A percentile compares a stretch with the other conserved stretches of the same genome.
Evolutionary conservation across 106 monocot genomes (phyloP).

Genomic region (Phalaenopsis equestris): DNA sequence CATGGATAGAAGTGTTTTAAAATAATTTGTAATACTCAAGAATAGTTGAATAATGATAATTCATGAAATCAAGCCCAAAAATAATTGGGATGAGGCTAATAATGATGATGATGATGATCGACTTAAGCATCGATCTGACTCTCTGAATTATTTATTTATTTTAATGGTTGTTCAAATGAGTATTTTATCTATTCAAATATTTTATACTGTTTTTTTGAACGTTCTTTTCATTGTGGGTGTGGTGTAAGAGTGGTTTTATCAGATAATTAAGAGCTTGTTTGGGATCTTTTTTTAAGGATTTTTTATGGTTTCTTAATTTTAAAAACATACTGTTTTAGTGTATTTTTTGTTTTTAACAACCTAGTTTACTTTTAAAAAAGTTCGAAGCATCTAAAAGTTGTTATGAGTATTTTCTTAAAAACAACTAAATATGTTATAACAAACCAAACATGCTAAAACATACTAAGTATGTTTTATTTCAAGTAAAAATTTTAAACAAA

Average conservation of each 20-base stretch:
- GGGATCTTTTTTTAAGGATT: too few species aligned
- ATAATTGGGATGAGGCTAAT: background rate
- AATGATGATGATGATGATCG: background rate
- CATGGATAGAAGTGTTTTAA: too few species aligned
- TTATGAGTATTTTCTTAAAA: too few species aligned
- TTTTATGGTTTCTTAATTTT: too few species aligned
- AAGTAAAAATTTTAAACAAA: background rate
- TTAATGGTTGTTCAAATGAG: background rate
- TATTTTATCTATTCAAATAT: background rate
- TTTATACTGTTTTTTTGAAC: background rate
- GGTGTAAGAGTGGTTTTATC: background rate
- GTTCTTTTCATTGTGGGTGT: background rate
- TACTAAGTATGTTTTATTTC: background rate
- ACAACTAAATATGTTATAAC: background rate
- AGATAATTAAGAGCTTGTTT: background rate
- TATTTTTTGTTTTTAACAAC: too few species aligned
- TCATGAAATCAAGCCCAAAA: background rate
- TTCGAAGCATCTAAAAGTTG: too few species aligned
- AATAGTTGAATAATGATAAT: background rate
- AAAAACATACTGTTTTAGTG: too few species aligned
- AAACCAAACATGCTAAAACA: background rate
- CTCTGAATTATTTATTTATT: background rate
- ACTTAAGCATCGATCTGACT: background rate
- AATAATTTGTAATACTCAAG: background rate
- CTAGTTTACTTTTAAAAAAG: too few species aligned